Conservation (phyloP, 805 yeast genomes). For the Wickerhamomyces kurtzmanii region DNA sequence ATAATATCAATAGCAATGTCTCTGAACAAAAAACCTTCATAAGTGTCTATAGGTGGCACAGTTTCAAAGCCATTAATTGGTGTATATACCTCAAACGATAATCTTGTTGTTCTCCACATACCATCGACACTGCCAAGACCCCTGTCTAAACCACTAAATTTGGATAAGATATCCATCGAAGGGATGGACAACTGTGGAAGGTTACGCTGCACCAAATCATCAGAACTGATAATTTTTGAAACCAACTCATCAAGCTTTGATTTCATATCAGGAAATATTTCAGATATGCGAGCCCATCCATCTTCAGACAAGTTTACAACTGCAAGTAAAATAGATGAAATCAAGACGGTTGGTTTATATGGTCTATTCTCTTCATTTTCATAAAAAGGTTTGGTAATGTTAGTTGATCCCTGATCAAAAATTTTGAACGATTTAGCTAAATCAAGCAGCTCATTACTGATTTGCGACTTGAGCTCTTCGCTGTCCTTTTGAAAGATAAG, state of each 20-base stretch:
- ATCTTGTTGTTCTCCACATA: slow-evolving; percentile 59
- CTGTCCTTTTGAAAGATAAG: slow-evolving; percentile 30
- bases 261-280: slow-evolving; percentile 27
- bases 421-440: slow-evolving; percentile 30
- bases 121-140: slow-evolving; percentile 47
- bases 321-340: slow-evolving; percentile 44
- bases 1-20: slow-evolving; percentile 72
- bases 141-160: slow-evolving; percentile 20
- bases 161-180: slow-evolving; percentile 21
- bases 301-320: slow-evolving; percentile 26
- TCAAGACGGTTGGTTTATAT: slow-evolving; percentile 37
- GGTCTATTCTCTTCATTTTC: slow-evolving; percentile 25
- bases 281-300: slow-evolving; percentile 28
- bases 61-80: slow-evolving; percentile 49
- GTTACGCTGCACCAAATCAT: slow-evolving; percentile 9
- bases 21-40: slow-evolving; percentile 53
- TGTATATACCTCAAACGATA: slow-evolving; percentile 49
- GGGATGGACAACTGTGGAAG: slow-evolving; percentile 23
- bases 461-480: slow-evolving; percentile 18
- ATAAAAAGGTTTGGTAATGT: slow-evolving; percentile 16
- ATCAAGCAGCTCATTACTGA: slow-evolving; percentile 36
- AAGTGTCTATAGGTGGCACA: slow-evolving; percentile 41
- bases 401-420: slow-evolving; percentile 7
- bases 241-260: slow-evolving; percentile 7
- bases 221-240: slow-evolving; percentile 3